Percentiles rank a stretch among this genome's conserved stretches.
Conservation (phyloP, 495 filamentous ascomycete species). For the Talaromyces adpressus region DNA sequence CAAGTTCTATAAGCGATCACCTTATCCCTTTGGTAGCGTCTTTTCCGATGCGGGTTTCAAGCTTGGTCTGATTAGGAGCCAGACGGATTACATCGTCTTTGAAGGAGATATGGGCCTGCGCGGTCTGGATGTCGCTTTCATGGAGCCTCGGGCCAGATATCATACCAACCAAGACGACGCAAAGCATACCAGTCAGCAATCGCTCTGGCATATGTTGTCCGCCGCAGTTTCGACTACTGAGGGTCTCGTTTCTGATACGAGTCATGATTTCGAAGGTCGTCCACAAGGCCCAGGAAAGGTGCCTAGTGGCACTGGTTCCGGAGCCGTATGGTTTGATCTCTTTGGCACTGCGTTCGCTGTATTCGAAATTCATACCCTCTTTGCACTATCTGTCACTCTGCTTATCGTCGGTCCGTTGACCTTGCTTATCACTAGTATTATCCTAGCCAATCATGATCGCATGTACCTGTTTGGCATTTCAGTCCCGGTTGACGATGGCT, state of each 20-base stretch:
- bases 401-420: constrained; percentile 69
- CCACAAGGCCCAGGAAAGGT: constrained; percentile 53
- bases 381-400: constrained; percentile 78
- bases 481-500: constrained; percentile 47
- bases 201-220: constrained; percentile 92
- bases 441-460: constrained; percentile 60
- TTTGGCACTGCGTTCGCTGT: constrained; percentile 78
- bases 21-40: constrained; percentile 77
- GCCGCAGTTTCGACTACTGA: constrained; percentile 66
- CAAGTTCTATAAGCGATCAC: constrained; percentile 59
- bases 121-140: constrained; percentile 89
- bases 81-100: constrained; percentile 88
- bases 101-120: constrained; percentile 72
- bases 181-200: constrained; percentile 64
- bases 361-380: constrained; percentile 71
- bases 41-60: constrained; percentile 78
- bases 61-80: constrained; percentile 65
- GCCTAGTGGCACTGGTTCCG: constrained; percentile 57
- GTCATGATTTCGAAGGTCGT: constrained; percentile 57
- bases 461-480: constrained; percentile 74
- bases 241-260: constrained; percentile 62
- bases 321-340: constrained; percentile 90
- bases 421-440: constrained; percentile 59
- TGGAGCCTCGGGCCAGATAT: constrained; percentile 75
- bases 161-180: constrained; percentile 89